Evolutionary conservation across 768 basidiomycete species (phyloP), one percentile per base, ranked within the genome.

Genomic region (Pulveroboletus frians): DNA sequence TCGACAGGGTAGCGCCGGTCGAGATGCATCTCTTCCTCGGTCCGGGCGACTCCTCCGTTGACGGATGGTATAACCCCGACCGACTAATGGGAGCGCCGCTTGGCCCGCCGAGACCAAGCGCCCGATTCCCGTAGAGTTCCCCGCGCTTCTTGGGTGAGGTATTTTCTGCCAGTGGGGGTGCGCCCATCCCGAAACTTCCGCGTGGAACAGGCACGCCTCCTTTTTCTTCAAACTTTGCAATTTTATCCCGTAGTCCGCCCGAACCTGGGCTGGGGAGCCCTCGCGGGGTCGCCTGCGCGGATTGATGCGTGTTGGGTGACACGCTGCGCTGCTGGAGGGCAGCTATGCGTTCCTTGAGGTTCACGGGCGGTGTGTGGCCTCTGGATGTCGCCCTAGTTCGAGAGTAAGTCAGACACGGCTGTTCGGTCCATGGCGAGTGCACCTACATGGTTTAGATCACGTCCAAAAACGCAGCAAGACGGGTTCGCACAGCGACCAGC

Each of bases 261-360:
- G 63, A 52, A 23, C 62, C 62, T 3, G 61, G 45, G 36, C 46
- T 61, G 40, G 62, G 66, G 36, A 65, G 43, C 20, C 58, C 51
- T n/a, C 66, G 53, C 13, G 64, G 56, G 21, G 69, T 60, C 10
- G 70, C 62, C 18, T 67, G 62, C 10, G 69, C 54, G 46, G 74
- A 56, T 37, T 69, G 60, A 50, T 67, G 67, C 47, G 58, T 65
- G 47, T 48, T 52, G 55, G 58, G 52, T 47, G 64, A 45, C 47
- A 57, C 52, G 35, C 52, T 62, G 56, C 78, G 76, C 56, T 87
- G 86, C 63, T 91, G 81, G 42, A 91, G 72, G 23, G 87, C 87
- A 15, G 88, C 88, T 54, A 91, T 90, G 46, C 88, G 84, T 57
- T 90, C 88, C 68, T 83, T 88, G 61, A 90, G 78, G 64, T 84